Conservation (phyloP, 768 basidiomycete genomes). For the Tephrocybe sp. region DNA sequence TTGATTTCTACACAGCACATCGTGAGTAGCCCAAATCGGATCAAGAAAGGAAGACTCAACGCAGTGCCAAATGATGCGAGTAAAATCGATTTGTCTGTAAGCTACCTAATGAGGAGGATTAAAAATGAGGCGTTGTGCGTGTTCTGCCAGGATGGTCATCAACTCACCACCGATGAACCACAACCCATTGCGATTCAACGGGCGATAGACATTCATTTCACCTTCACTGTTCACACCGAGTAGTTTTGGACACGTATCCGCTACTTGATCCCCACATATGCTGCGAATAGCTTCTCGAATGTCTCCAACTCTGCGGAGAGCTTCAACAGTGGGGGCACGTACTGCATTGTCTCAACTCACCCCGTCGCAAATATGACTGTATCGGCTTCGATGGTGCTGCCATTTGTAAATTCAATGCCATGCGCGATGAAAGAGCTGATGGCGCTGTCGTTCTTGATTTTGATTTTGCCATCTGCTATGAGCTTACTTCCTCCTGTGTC, state of each 20-base stretch:
- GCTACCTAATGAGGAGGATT: too few species aligned
- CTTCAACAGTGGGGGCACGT: too few species aligned
- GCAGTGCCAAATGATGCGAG: too few species aligned
- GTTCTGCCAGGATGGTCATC: too few species aligned
- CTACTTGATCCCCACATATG: slow-evolving; percentile 51
- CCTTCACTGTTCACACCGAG: slow-evolving; percentile 71
- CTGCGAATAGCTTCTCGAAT: slow-evolving; percentile 30
- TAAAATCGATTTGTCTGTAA: too few species aligned
- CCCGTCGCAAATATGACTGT: neutral
- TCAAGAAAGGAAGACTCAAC: too few species aligned
- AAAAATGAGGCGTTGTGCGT: too few species aligned
- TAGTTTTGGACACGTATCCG: slow-evolving; percentile 42
- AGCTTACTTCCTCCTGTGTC: slow-evolving; percentile 61
- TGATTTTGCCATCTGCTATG: slow-evolving; percentile 69
- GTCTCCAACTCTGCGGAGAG: too few species aligned
- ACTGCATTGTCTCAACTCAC: too few species aligned
- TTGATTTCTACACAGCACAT: too few species aligned
- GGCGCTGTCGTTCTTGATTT: slow-evolving; percentile 61
- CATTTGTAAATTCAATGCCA: neutral
- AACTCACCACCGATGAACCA: neutral
- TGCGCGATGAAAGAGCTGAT: slow-evolving; percentile 27
- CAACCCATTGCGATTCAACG: neutral
- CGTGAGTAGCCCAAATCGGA: too few species aligned
- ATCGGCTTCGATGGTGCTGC: neutral
- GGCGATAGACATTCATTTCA: slow-evolving; percentile 40